Evolutionary conservation across 2,329 filamentous ascomycete species (phyloP).

Genomic region (Bretziella fagacearum): DNA sequence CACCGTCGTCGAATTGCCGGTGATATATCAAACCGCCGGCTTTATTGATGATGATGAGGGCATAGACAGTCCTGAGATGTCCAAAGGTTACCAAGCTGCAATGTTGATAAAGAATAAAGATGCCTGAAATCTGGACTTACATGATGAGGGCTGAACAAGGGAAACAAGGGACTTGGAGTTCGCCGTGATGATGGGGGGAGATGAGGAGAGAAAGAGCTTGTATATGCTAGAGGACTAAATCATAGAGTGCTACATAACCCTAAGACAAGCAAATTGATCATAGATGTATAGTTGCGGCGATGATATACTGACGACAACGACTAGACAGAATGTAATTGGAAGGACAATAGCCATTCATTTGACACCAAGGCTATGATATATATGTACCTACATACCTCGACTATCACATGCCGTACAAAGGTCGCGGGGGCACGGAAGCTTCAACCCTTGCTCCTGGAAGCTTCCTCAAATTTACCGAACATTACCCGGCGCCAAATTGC

Average conservation of each 20-base stretch:
- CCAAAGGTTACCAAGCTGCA: neutral
- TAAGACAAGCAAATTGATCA: too few relatives aligned
- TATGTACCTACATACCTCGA: too few relatives aligned
- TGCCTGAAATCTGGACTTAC: too few relatives aligned
- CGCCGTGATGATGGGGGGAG: neutral
- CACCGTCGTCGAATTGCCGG: conserved; percentile 74
- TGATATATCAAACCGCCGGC: conserved; percentile 93
- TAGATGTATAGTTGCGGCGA: too few relatives aligned
- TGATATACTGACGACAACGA: too few relatives aligned
- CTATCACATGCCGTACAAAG: too few relatives aligned
- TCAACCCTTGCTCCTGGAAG: neutral
- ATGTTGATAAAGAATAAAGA: too few relatives aligned
- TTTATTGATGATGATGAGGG: conserved; percentile 97
- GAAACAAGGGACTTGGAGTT: too few relatives aligned
- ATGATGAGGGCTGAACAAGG: neutral
- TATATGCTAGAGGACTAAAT: neutral
- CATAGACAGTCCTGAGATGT: conserved; percentile 65
- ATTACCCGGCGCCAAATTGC: conserved; percentile 13
- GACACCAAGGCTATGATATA: too few relatives aligned
- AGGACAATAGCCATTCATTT: too few relatives aligned
- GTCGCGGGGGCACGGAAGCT: neutral
- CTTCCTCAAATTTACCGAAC: conserved; percentile 2
- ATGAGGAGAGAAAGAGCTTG: neutral
- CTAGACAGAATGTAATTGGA: too few relatives aligned
- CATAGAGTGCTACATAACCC: too few relatives aligned